Percentiles rank a stretch among this genome's conserved stretches.
Conservation (phyloP, 2,329 filamentous ascomycete genomes). For the Juglanconis sp. region DNA sequence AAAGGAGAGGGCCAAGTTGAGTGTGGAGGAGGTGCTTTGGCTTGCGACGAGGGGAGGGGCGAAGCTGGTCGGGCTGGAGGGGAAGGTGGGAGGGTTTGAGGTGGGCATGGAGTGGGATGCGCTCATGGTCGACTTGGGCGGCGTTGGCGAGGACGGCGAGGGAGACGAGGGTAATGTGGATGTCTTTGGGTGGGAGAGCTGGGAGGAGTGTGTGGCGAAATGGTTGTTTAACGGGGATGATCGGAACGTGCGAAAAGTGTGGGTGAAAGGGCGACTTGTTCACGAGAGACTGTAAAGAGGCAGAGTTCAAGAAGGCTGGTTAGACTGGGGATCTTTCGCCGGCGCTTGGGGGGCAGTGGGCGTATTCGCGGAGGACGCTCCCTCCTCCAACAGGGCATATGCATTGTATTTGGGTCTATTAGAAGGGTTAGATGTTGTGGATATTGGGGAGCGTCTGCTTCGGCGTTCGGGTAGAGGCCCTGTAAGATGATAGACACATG, state of each 20-base stretch:
- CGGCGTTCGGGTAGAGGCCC: neutral
- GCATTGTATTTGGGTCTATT: too few species aligned
- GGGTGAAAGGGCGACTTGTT: slow-evolving; percentile 82
- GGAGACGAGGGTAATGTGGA: slow-evolving; percentile 65
- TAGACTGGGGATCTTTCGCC: too few species aligned
- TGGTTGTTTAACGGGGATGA: slow-evolving; percentile 96
- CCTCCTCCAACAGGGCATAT: too few species aligned
- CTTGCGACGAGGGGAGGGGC: slow-evolving; percentile 88
- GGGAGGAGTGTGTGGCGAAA: slow-evolving; percentile 83
- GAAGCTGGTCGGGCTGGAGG: slow-evolving; percentile 69
- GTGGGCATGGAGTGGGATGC: slow-evolving; percentile 89
- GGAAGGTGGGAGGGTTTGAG: slow-evolving; percentile 75
- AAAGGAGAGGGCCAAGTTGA: slow-evolving; percentile 59
- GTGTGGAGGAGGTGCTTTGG: slow-evolving; percentile 82
- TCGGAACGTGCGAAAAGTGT: slow-evolving; percentile 82
- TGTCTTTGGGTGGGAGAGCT: slow-evolving; percentile 87
- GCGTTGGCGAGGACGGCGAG: slow-evolving; percentile 40
- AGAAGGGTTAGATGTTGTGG: too few species aligned
- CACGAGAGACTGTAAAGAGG: slow-evolving; percentile 47
- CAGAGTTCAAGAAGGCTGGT: too few species aligned
- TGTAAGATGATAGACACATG: neutral
- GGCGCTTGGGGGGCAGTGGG: neutral
- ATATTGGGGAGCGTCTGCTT: too few species aligned
- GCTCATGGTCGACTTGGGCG: slow-evolving; percentile 69
- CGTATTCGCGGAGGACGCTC: neutral